phyloP scores from a whole-genome alignment of 202 grass and related monocot genomes.

The Panicum virgatum region DNA sequence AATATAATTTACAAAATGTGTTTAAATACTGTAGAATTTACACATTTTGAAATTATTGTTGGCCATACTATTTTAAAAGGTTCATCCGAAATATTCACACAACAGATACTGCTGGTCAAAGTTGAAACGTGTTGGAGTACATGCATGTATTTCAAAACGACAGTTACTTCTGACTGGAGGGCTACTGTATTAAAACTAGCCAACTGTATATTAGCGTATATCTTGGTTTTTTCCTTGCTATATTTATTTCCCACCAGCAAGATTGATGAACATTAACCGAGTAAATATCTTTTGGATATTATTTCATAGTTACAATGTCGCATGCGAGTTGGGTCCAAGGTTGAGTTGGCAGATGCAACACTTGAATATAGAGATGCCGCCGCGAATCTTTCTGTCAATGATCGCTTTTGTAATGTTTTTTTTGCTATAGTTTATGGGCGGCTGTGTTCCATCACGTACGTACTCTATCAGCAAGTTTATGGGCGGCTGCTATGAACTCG shows the following conservation, averaged over 20 bases:
- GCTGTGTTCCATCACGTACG: too few species aligned
- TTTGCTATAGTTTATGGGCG: too few species aligned
- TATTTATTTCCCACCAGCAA: neutral
- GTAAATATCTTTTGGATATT: neutral
- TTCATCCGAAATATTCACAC: neutral
- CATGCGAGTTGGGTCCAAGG: too few species aligned
- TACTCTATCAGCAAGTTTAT: too few species aligned
- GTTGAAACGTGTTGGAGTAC: neutral
- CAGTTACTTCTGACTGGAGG: neutral
- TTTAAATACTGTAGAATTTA: neutral
- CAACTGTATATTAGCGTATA: neutral
- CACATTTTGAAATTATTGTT: neutral
- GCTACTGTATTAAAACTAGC: neutral
- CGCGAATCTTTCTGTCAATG: too few species aligned
- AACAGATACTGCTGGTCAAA: neutral
- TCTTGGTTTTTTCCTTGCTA: neutral
- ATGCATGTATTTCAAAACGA: neutral
- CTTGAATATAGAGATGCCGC: too few species aligned
- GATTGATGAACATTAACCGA: neutral
- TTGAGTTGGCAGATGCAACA: too few species aligned
- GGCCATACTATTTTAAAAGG: too few species aligned
- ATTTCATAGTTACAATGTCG: neutral
- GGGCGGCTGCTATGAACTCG: too few species aligned
- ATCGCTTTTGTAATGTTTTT: too few species aligned
- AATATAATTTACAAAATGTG: neutral